Percentiles rank a stretch among this genome's conserved stretches.
phyloP scores from a whole-genome alignment of 331 rosid genomes.

The Prunus yedoensis region DNA sequence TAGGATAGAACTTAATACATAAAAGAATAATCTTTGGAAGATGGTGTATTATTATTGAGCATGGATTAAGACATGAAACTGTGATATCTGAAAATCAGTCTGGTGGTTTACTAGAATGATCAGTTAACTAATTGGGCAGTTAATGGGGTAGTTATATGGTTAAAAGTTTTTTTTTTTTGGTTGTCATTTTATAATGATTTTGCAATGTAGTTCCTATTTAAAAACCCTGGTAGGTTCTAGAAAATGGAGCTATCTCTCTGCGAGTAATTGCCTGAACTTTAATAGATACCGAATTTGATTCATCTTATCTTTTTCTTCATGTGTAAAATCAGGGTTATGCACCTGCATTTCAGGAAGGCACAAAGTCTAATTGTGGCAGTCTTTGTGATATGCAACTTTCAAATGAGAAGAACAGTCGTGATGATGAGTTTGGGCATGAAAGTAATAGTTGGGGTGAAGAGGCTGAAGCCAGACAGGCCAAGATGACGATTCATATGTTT shows the following conservation, averaged over 20 bases:
- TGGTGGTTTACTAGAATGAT: neutral
- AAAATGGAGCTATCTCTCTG: neutral
- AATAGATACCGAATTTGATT: neutral
- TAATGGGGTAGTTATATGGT: too few relatives aligned
- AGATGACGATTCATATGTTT: neutral
- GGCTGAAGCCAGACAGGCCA: conserved; percentile 7
- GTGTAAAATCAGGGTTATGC: neutral
- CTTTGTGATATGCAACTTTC: neutral
- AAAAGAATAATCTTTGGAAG: neutral
- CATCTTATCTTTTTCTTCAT: neutral
- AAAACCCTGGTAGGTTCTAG: neutral
- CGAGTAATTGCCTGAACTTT: neutral
- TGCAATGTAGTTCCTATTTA: neutral
- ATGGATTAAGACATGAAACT: neutral
- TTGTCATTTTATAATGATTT: neutral
- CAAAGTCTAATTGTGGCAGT: neutral
- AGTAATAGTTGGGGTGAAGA: neutral
- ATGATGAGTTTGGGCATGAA: conserved; percentile 9
- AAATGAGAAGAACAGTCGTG: neutral
- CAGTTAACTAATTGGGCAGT: too few relatives aligned
- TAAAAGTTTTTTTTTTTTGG: too few relatives aligned
- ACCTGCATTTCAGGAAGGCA: neutral
- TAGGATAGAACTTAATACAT: neutral
- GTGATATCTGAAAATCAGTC: neutral
- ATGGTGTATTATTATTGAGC: neutral